Evolutionary conservation across 805 yeast genomes (phyloP).

Genomic region (Candida sakaeoensis): DNA sequence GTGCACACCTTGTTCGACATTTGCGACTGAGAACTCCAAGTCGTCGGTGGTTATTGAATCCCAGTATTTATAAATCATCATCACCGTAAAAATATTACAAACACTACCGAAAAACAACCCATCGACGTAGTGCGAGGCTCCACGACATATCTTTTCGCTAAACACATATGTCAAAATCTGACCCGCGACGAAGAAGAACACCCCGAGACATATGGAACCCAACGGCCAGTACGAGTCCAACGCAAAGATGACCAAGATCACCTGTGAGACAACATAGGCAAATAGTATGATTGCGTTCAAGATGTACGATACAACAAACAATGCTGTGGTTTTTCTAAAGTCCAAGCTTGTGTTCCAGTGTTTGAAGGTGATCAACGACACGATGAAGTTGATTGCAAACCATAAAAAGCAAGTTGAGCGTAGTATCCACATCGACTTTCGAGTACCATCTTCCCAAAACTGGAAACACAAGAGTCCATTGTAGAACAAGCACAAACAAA

Average conservation of each 20-base stretch:
- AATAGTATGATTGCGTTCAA: slow-evolving; percentile 65
- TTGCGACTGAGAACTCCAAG: slow-evolving; percentile 78
- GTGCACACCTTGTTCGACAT: slow-evolving; percentile 36
- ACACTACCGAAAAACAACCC: slow-evolving; percentile 83
- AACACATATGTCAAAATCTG: slow-evolving; percentile 73
- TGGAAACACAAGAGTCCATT: slow-evolving; percentile 84
- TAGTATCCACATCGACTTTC: slow-evolving; percentile 53
- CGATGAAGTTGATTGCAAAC: slow-evolving; percentile 62
- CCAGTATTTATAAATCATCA: slow-evolving; percentile 98
- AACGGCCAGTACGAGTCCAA: slow-evolving; percentile 83
- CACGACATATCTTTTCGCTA: slow-evolving; percentile 60
- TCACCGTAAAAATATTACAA: slow-evolving; percentile 73
- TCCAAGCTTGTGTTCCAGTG: slow-evolving; percentile 51
- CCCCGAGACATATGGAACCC: slow-evolving; percentile 74
- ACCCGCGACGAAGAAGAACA: slow-evolving; percentile 74
- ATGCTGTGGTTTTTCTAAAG: slow-evolving; percentile 53
- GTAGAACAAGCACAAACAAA: slow-evolving; percentile 64
- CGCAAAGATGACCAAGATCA: slow-evolving; percentile 61
- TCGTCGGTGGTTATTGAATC: slow-evolving; percentile 94
- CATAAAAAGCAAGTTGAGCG: slow-evolving; percentile 51
- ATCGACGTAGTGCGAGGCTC: slow-evolving; percentile 81
- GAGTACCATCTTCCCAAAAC: slow-evolving; percentile 92
- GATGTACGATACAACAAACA: slow-evolving; percentile 69
- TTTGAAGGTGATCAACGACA: slow-evolving; percentile 70
- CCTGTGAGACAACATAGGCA: slow-evolving; percentile 63